phyloP scores from a whole-genome alignment of 805 yeast genomes.

The Blastobotrys attinorum region DNA sequence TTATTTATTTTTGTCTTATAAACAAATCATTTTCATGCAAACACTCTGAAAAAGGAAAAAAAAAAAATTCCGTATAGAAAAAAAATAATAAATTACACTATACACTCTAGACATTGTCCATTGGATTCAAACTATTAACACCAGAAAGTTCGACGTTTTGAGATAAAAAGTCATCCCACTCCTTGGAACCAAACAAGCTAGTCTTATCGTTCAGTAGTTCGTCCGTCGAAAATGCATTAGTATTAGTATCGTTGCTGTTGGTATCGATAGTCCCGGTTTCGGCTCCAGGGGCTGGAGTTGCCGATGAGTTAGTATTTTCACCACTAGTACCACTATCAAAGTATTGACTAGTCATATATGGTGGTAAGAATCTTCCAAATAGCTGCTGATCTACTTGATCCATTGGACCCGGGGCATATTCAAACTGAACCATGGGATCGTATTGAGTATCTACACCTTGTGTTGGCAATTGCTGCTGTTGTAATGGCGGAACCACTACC shows the following conservation, averaged over 20 bases:
- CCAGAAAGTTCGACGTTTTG: conserved; percentile 19
- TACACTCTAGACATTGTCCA: too few species aligned
- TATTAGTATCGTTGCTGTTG: neutral
- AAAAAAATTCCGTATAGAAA: too few species aligned
- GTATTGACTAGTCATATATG: conserved; percentile 52
- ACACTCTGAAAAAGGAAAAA: too few species aligned
- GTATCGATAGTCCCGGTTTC: neutral
- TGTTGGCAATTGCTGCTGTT: neutral
- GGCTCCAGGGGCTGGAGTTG: neutral
- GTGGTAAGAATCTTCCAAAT: conserved; percentile 77
- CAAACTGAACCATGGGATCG: too few species aligned
- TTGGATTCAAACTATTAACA: conserved; percentile 13
- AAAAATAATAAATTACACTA: too few species aligned
- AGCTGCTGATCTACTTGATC: conserved; percentile 79
- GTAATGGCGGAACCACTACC: neutral
- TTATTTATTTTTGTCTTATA: too few species aligned
- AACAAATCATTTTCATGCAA: too few species aligned
- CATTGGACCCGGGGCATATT: conserved; percentile 73
- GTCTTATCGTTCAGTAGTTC: neutral
- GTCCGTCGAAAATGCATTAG: neutral
- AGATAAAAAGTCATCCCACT: conserved; percentile 20
- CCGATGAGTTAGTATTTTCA: neutral
- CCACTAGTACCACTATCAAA: neutral
- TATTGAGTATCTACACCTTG: conserved; percentile 9
- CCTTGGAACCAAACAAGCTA: conserved; percentile 4